Evolutionary conservation across 192 early-diverging fungal species (phyloP), one percentile per base, ranked within the genome.

Genomic region (Podila epicladia): DNA sequence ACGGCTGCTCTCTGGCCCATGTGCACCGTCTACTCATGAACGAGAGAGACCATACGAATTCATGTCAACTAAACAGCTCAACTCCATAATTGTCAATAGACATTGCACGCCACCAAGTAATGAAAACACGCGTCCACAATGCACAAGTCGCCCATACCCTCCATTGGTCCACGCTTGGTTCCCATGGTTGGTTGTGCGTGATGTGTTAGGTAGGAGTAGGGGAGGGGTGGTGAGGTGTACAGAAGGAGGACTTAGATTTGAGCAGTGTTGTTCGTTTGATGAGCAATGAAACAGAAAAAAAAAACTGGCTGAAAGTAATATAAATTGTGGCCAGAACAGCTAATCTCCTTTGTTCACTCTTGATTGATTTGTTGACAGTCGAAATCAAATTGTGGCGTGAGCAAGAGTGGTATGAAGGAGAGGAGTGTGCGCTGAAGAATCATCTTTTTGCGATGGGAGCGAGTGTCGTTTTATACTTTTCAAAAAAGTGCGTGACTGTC

Each of bases 151-250:
- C 33, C 53, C 32, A 73, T 76, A 76, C 74, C 68, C 33, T 70
- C 74, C 32, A 67, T 41, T 61, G 68, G 67, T n/a, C 73, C 73
- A 48, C 74, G 67, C 38, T 76, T 76, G 49, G 49, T 29, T 50
- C 68, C 74, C 74, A 76, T 76, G 57, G 53, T 64, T 55, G 13
- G 26, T 68, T n/a, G 12, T 70, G 29, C n/a, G 19, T 13, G 11
- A 41, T 48, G 22, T 22, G 64, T 12, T 65, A 26, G 3, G 41
- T 65, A 55, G 13, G 41, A 45, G 12, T 45, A 17, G 41, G 41
- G 2, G 41, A 45, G 41, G 13, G 15, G 41, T 4, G 41, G 17
- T 45, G 41, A 11, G 2, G 41, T 45, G 41, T 17, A 45, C 13
- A 45, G 41, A 37, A 37, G 8, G 2, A 11, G 8, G 22, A 31